Base-by-base conservation (phyloP, 1,284 basidiomycete species). In the Amylostereum chailletii region DNA sequence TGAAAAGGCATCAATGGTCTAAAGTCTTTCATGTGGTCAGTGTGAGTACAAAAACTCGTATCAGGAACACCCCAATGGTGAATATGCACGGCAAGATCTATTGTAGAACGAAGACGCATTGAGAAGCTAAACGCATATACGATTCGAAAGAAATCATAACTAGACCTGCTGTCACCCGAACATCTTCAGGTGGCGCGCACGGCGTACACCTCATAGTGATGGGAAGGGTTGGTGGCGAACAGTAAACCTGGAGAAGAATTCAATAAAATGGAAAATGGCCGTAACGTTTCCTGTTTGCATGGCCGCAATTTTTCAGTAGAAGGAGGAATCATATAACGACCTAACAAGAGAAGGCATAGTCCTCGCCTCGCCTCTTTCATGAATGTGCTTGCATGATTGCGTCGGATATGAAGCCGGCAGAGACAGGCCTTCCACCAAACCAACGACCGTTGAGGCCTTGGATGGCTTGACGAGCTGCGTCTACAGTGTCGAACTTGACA, bases 401-500 rank as follows among this genome's bases (percentile, higher is more conserved):
- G 62, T 94, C 91, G 51, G 90, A 86, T 60, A 94, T 94, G 71
- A 90, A 94, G 51, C 77, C 66, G 51, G 91, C 93, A 45, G 83
- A 80, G 54, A 96, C 81, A 67, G 88, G 85, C 63, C 83, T 83
- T 47, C 93, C 94, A 53, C 93, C 93, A 62, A 97, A 97, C 88
- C 90, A 95, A 53, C 95, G 88, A 43, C 93, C 93, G 59, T 96
- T 90, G 48, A 99, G 79, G 55, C 90, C 90, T 61, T 89, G 81
- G 49, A 95, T 74, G 43, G 94, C 92, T 49, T 84, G 80, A 61
- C 86, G 86, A 19, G 95, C 91, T 26, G 79, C 71, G 8, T 92
- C 87, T 53, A 92, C 72, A 34, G 76, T 68, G 55, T 81, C 81
- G 62, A 99, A 98, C 65, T 94, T 91, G 63, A 99, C 77, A 66